Evolutionary conservation across 179 eudicot genomes (phyloP).

Genomic region (Gypsophila paniculata): DNA sequence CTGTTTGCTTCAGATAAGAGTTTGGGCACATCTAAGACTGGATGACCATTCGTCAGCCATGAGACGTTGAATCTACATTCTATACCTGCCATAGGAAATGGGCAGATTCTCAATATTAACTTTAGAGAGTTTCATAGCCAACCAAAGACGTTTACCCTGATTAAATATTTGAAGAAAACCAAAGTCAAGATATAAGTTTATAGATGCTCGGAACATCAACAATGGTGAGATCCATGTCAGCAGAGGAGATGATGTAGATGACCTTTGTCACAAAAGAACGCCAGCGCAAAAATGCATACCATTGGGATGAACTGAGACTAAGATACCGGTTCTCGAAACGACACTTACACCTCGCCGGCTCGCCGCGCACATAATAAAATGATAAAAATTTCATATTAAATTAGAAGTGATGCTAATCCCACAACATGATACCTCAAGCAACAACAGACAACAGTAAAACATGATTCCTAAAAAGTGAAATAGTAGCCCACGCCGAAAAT

Average conservation of each 20-base stretch:
- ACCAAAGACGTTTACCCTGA: neutral
- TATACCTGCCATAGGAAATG: constrained; percentile 28
- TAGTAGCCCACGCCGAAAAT: neutral
- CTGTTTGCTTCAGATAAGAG: constrained; percentile 63
- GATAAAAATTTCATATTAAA: neutral
- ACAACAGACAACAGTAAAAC: neutral
- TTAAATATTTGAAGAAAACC: neutral
- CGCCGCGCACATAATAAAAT: neutral
- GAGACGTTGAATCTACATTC: constrained; percentile 55
- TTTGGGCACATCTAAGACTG: constrained; percentile 55
- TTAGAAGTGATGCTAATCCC: neutral
- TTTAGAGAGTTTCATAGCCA: constrained; percentile 6
- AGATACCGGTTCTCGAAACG: neutral
- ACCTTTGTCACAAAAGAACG: neutral
- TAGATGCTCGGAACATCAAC: neutral
- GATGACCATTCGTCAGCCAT: constrained; percentile 66
- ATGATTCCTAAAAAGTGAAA: neutral
- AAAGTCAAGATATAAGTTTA: no score
- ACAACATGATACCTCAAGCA: neutral
- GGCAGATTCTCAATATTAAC: constrained; percentile 10
- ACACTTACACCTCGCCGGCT: neutral
- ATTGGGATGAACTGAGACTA: no score
- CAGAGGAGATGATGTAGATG: neutral
- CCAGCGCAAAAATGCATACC: neutral
- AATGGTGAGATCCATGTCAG: neutral